Base-by-base conservation (phyloP, 257 asterid species). In the Apocynum venetum region DNA sequence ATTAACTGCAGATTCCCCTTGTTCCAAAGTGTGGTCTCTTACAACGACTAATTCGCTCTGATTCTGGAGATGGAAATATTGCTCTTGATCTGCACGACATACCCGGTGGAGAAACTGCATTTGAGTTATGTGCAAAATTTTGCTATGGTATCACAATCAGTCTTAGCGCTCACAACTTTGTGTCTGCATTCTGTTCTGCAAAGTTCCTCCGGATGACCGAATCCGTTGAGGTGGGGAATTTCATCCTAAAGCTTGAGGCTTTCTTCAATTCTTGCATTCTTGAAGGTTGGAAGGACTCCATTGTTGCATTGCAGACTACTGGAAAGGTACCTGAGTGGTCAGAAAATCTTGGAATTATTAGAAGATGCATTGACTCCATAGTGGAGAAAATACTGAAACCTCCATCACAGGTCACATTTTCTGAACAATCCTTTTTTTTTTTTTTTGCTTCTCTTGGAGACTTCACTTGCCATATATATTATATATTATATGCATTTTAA, bases 241-340 rank as follows among this genome's bases (percentile, higher is more conserved):
- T 93, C n/a, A 74, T 85, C 63, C 60, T 72, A 51, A 93, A 89
- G 76, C 77, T 90, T 72, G 93, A 91, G 73, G 56, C 86, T n/a
- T 93, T 93, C 87, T 89, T 93, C 87, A 79, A 88, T 10, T 81
- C 96, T 0, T 91, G 93, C 90, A 87, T 91, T 68, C 96, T 93
- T 31, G 76, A 86, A 68, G 91, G 96, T 4, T 93, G 98, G 97
- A 93, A 86, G 53, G 97, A 93, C 68, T 75, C 96, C 44, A 82
- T 90, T 56, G 81, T 83, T 71, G 74, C 97, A 13, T 78, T 93
- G 77, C 89, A 87, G 79, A 80, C 84, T 31, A 81, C 91, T 9
- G 83, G 55, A 0, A 81, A 55, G 44, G 77, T 84, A 40, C 80
- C 80, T 25, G 90, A 90, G 41, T 90, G 93, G 95, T 88, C 97